Percentiles rank a stretch among this genome's conserved stretches.
These are phyloP conservation scores for Tranzscheliella williamsii DNA, from an alignment of 1,284 basidiomycete genomes.

Conservation along the genomic window DNA sequence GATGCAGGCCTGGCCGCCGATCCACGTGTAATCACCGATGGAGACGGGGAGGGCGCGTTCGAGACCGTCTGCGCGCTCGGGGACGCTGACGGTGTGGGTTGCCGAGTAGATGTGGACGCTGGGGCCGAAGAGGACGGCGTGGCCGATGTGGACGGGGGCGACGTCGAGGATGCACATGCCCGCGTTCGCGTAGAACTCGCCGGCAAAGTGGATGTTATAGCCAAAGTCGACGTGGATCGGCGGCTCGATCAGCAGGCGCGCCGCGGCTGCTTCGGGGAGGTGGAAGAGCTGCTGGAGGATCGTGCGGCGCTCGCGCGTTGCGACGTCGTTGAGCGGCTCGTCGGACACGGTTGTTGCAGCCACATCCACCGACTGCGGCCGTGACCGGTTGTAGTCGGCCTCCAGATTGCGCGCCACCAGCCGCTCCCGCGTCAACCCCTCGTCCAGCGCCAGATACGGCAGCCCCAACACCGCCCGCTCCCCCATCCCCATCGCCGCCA, in stretches of 20 bases:
- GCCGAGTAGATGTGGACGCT: slow-evolving; percentile 49
- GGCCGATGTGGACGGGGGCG: slow-evolving; percentile 38
- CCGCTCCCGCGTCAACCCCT: slow-evolving; percentile 18
- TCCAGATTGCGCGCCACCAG: slow-evolving; percentile 28
- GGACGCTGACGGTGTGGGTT: slow-evolving; percentile 40
- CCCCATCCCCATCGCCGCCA: slow-evolving; percentile 16
- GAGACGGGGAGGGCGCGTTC: slow-evolving; percentile 45
- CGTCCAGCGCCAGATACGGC: slow-evolving; percentile 28
- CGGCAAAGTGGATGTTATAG: slow-evolving; percentile 49
- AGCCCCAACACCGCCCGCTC: slow-evolving; percentile 25
- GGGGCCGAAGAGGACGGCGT: slow-evolving; percentile 48
- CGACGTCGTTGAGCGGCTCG: slow-evolving; percentile 13
- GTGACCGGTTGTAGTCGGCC: slow-evolving; percentile 28
- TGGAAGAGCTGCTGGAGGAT: slow-evolving; percentile 19
- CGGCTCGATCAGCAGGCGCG: slow-evolving; percentile 23
- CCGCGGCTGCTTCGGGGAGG: background rate
- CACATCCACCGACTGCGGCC: slow-evolving; percentile 17
- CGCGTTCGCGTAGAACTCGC: slow-evolving; percentile 49
- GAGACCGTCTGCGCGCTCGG: slow-evolving; percentile 38
- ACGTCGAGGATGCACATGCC: slow-evolving; percentile 48
- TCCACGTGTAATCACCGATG: slow-evolving; percentile 46
- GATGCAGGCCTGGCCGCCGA: slow-evolving; percentile 63
- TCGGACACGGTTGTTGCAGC: slow-evolving; percentile 7
- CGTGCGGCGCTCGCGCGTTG: slow-evolving; percentile 18
- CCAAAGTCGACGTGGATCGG: slow-evolving; percentile 48